Percentiles rank a stretch among this genome's conserved stretches.
Evolutionary conservation across 371 early-diverging fungal genomes (phyloP).

Genomic region (Mucor racemosus): DNA sequence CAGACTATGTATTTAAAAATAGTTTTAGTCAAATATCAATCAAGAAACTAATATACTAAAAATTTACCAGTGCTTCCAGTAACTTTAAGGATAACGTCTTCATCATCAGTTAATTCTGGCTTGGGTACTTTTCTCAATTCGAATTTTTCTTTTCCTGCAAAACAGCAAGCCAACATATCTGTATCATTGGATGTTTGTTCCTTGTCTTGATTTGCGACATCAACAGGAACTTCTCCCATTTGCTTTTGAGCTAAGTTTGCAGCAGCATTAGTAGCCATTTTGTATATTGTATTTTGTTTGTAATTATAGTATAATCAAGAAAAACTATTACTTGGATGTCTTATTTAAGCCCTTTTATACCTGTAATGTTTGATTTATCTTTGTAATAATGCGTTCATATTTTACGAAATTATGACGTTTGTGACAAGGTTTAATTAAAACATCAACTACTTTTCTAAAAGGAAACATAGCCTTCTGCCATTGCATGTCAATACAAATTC

Average conservation of each 20-base stretch:
- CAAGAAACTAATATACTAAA: not conserved
- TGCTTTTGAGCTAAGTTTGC: constrained; percentile 46
- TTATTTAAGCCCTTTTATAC: not conserved
- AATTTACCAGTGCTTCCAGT: constrained; percentile 45
- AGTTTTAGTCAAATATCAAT: not conserved
- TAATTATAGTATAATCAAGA: not conserved
- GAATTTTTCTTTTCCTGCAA: constrained; percentile 53
- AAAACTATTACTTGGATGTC: not conserved
- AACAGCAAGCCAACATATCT: constrained; percentile 55
- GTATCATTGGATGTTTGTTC: constrained; percentile 20
- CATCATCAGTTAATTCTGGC: constrained; percentile 57
- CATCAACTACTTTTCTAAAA: not conserved
- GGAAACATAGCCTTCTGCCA: not conserved
- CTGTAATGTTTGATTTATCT: not conserved
- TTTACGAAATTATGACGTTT: constrained; percentile 4
- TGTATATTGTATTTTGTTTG: constrained; percentile 4
- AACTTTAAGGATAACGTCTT: constrained; percentile 58
- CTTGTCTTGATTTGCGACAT: constrained; percentile 45
- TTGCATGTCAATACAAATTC: no score
- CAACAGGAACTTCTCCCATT: constrained; percentile 49
- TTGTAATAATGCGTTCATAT: not conserved
- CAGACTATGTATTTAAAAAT: constrained; percentile 41
- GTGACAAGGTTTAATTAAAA: no score
- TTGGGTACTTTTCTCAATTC: constrained; percentile 46
- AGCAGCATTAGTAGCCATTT: constrained; percentile 43